Percentiles rank a stretch among this genome's conserved stretches.
Conservation (phyloP, 2,329 filamentous ascomycete species). For the Ophioceras dolichostomum region DNA sequence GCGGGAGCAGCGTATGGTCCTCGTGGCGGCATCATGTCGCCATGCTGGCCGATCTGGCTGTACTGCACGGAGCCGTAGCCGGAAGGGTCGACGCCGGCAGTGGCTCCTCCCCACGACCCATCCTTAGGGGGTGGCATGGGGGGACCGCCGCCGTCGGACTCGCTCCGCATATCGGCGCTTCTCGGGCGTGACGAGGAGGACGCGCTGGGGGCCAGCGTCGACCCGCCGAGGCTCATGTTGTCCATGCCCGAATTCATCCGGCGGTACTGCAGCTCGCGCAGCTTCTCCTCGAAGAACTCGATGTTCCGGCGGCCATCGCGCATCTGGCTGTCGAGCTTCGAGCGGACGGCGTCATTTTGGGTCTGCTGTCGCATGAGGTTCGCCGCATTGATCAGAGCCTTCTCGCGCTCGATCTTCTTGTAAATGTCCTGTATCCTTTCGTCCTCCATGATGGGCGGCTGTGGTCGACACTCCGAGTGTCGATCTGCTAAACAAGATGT, state of each 20-base stretch:
- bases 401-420: slow-evolving; percentile 96
- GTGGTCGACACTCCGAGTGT: too few relatives aligned
- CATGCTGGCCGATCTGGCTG: slow-evolving; percentile 49
- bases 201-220: slow-evolving; percentile 26
- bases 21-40: slow-evolving; percentile 67
- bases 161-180: slow-evolving; percentile 31
- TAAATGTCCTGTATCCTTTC: slow-evolving; percentile 66
- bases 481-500: too few relatives aligned
- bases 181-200: slow-evolving; percentile 24
- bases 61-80: slow-evolving; percentile 45
- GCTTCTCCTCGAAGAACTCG: slow-evolving; percentile 87
- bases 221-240: slow-evolving; percentile 45
- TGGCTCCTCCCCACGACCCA: slow-evolving; percentile 19
- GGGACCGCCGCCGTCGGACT: slow-evolving; percentile 29
- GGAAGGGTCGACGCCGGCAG: slow-evolving; percentile 36
- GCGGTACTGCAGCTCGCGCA: slow-evolving; percentile 78
- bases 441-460: slow-evolving; percentile 49
- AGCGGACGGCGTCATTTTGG: slow-evolving; percentile 82
- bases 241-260: slow-evolving; percentile 57
- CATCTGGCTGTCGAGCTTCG: slow-evolving; percentile 85
- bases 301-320: slow-evolving; percentile 88
- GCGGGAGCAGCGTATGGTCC: slow-evolving; percentile 67
- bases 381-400: slow-evolving; percentile 85
- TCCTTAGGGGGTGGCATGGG: slow-evolving; percentile 69
- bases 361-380: slow-evolving; percentile 93